Conservation (phyloP, 345 rosid genomes). For the Dipteronia sinensis region DNA sequence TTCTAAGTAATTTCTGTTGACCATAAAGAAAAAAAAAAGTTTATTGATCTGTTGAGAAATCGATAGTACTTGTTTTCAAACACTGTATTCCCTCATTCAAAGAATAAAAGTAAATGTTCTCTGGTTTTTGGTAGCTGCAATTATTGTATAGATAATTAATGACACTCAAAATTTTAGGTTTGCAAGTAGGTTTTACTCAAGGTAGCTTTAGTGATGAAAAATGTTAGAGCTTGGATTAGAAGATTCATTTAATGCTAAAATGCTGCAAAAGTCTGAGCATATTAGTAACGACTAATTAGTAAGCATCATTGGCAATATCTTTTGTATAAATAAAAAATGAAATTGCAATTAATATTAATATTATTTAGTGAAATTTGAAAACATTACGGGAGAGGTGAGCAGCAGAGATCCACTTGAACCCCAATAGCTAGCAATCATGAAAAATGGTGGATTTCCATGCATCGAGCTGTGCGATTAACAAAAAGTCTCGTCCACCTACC, state of each 20-base stretch:
- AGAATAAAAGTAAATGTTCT: background rate
- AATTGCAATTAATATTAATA: slow-evolving; percentile 12
- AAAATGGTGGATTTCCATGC: slow-evolving; percentile 36
- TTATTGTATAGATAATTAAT: background rate
- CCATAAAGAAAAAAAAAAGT: too few species aligned
- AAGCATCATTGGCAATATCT: slow-evolving; percentile 20
- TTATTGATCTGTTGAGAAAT: background rate
- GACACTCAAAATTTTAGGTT: background rate
- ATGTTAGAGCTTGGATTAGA: background rate
- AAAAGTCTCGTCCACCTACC: background rate
- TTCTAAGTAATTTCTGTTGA: background rate
- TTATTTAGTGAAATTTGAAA: slow-evolving; percentile 4
- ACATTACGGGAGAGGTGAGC: slow-evolving; percentile 14
- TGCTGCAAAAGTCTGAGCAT: slow-evolving; percentile 13
- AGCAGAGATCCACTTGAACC: slow-evolving; percentile 15
- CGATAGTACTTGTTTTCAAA: background rate
- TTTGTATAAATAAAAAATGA: slow-evolving; percentile 19
- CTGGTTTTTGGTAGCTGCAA: background rate
- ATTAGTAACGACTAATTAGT: background rate
- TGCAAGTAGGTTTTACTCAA: background rate
- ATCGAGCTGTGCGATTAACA: slow-evolving; percentile 38
- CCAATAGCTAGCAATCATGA: slow-evolving; percentile 38
- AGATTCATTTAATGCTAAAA: background rate
- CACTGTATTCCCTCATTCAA: background rate
- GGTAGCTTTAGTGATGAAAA: background rate